phyloP scores from a whole-genome alignment of 257 asterid species.

The Solanum pinnatisectum region DNA sequence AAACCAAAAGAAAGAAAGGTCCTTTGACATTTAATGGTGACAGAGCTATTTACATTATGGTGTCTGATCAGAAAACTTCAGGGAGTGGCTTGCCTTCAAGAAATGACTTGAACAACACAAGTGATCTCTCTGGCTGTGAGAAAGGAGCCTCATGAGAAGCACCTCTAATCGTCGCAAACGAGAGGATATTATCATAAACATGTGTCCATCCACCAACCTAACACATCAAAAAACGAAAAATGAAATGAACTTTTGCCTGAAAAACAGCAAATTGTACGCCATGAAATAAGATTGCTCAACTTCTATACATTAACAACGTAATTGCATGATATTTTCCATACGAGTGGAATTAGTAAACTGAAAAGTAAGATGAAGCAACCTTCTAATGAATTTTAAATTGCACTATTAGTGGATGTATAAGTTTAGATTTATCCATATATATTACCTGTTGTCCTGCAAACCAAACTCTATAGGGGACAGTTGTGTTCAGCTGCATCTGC shows the following conservation, averaged over 20 bases:
- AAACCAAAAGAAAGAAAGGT: background rate
- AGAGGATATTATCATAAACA: slow-evolving; percentile 44
- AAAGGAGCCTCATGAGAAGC: slow-evolving; percentile 82
- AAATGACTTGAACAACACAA: slow-evolving; percentile 62
- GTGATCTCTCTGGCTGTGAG: slow-evolving; percentile 77
- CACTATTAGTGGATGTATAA: background rate
- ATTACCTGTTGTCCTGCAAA: slow-evolving; percentile 56
- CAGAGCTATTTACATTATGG: background rate
- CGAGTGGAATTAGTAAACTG: no score
- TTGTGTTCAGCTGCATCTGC: slow-evolving; percentile 34
- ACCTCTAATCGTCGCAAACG: slow-evolving; percentile 76
- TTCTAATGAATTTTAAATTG: background rate
- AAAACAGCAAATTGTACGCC: background rate
- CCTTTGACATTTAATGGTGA: background rate
- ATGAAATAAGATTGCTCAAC: background rate
- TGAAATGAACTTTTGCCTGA: background rate
- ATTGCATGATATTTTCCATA: no score
- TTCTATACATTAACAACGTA: background rate
- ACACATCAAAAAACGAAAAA: background rate
- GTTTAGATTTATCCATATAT: background rate
- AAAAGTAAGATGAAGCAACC: background rate
- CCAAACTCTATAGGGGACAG: slow-evolving; percentile 56
- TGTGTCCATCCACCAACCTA: slow-evolving; percentile 82
- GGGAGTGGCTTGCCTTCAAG: slow-evolving; percentile 64
- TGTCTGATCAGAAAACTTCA: slow-evolving; percentile 26